Base-by-base conservation (phyloP, 495 filamentous ascomycete species). In the Neurospora sp. region DNA sequence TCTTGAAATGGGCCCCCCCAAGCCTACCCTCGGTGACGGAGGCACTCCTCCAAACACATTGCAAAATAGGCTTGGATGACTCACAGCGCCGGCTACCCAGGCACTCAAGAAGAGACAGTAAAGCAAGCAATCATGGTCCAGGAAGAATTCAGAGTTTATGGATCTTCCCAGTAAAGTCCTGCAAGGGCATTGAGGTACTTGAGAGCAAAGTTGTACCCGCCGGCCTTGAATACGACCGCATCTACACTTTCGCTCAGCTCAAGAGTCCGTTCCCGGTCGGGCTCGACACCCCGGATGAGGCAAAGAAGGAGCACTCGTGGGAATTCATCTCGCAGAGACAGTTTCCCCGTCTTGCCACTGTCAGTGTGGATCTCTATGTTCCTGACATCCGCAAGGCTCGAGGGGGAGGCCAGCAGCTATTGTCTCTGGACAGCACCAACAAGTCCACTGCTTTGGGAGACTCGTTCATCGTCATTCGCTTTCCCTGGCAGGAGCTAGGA, bases 141-240 rank as follows among this genome's bases (percentile, higher is more conserved):
- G 75, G 75, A 1, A 80, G 59, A 61, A 84, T 98, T 75, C 93
- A 94, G 79, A 92, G 91, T 68, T 86, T 97, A 45, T 94, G 91
- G 83, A 90, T 93, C 48, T 97, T 94, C 79, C 95, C 95, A 0
- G 83, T 97, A 75, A 98, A 98, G 83, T 93, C 91, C 72, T 97
- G 94, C 79, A 84, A 86, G 73, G 92, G 91, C 16, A 89, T 97
- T 22, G 93, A 97, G 81, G 78, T 97, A 70, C 82, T 87, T 70
- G 76, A 84, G 70, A 89, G 88, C 59, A 88, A 89, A 69, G 86
- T 97, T 5, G 81, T 94, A 38, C 78, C 87, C 6, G 89, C 89
- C 17, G 94, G 94, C 4, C 85, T 98, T 65, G 85, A 91, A 79
- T 92, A 90, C 79, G 95, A 98, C 79, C 90, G 95, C 1, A 89